Evolutionary conservation across 2,329 filamentous ascomycete species (phyloP), one percentile per base, ranked within the genome.

Genomic region (Microcyclosporella mali): DNA sequence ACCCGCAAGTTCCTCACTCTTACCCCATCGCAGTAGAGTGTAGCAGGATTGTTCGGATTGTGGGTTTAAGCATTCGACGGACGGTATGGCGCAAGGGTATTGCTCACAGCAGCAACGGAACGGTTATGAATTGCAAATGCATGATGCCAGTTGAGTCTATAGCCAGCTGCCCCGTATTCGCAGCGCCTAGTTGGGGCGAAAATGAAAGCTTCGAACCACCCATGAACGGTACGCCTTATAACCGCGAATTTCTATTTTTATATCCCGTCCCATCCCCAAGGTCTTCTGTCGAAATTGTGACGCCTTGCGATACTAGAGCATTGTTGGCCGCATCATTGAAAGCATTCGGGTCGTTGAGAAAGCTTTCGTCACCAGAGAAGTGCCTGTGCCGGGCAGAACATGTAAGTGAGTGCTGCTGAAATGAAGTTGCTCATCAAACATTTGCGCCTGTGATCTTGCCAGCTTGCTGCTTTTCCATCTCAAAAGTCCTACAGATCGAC

Each of bases 341-440:
- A 15, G 56, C 60, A 41, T 66, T 65, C 12, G 63, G 63, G 41
- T 66, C 57, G 16, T 56, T 46, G 16, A 72, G 52, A 62, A 80
- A 80, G 15, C 70, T 69, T 59, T 81, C 77, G 55, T 81, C 77
- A 33, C 76, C 75, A 1, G 72, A 70, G 52, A 81, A 80, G 31
- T 64, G 65, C 71, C 71, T 73, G 50, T 55, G 28, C 14, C 35
- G 36, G 42, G 31, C 39, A 37, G 16, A 41, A 11, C 29, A 17
- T 37, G 51, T 50, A 50, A 53, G 49, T 40, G 41, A 43, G 25
- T 14, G 39, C 35, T 41, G 36, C 19, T 18, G 43, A 35, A n/a
- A 25, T 25, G 21, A 25, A 25, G 21, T 34, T 40, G 38, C n/a
- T 37, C 32, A 33, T 41, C 37, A 43, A 32, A 44, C 33, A 41